A percentile compares a stretch with the other conserved stretches of the same genome.
Evolutionary conservation across 768 basidiomycete genomes (phyloP).

Genomic region (Lactarius indigo): DNA sequence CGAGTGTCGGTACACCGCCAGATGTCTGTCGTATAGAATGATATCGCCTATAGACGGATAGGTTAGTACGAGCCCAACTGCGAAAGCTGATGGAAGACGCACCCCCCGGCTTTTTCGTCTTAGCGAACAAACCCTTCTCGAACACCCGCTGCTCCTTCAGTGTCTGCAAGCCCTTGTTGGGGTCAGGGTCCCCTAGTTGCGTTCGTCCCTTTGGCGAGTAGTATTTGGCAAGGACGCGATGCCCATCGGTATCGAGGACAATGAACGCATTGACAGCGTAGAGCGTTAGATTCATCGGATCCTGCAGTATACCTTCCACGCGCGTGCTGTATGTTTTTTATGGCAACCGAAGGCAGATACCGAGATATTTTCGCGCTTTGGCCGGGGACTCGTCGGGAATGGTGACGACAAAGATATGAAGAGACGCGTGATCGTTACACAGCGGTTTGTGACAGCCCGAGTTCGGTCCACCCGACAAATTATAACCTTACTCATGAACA

Average conservation of each 20-base stretch:
- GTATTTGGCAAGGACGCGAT: constrained; percentile 94
- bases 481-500: no score
- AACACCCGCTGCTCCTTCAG: constrained; percentile 93
- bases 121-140: constrained; percentile 93
- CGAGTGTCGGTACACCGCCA: constrained; percentile 92
- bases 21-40: constrained; percentile 82
- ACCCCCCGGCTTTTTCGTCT: constrained; percentile 95
- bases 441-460: no score
- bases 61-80: background rate
- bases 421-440: background rate
- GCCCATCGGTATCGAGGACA: constrained; percentile 92
- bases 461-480: no score
- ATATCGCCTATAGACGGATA: constrained; percentile 68
- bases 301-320: background rate
- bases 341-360: no score
- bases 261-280: constrained; percentile 86
- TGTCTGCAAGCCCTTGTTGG: constrained; percentile 53
- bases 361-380: background rate
- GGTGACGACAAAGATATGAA: background rate
- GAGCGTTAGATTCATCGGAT: constrained; percentile 71
- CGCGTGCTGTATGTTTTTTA: background rate
- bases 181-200: constrained; percentile 42
- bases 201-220: constrained; percentile 71
- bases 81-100: constrained; percentile 27
- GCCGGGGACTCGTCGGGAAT: background rate